Evolutionary conservation across 495 filamentous ascomycete species (phyloP), one percentile per base, ranked within the genome.

Genomic region (Elasticomyces elasticus): DNA sequence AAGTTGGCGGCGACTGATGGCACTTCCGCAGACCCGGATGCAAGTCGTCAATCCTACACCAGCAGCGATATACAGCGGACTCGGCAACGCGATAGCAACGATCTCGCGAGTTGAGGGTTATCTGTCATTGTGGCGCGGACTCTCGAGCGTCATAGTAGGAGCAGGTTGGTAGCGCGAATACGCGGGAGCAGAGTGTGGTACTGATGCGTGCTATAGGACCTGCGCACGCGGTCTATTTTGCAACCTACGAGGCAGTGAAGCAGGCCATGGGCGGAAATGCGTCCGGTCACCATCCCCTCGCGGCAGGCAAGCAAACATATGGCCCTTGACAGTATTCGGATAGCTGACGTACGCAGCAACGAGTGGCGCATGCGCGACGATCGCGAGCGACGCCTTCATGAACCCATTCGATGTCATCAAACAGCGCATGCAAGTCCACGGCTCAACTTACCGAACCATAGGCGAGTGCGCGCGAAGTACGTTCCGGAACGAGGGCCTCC

Each of bases 341-440:
- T 33, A 13, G 35, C 56, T 25, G n/a, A 50, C 40, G 2, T 13
- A 55, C 58, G 57, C 62, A 94, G 91, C 90, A 33, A 79, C 85
- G 48, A 94, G 89, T 66, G 92, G 92, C 65, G 91, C 91, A 52
- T 85, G 86, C 60, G 92, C 92, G 48, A 97, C 92, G 0, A 95
- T 96, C 64, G 87, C 89, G 30, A 95, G 89, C 64, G 92, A 99
- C 74, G 94, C 92, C 33, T 75, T 99, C 46, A 99, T 99, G 92
- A 99, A 97, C 68, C 92, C 92, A 26, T 99, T 99, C 68, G 92
- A 99, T 74, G 92, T 99, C 28, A 92, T 99, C 75, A 99, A 99
- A 72, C 92, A 99, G 68, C 85, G 92, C 46, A 99, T 99, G 92
- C 92, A 99, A 67, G 84, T 99, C 51, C 88, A 95, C 59, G 84